Conservation (phyloP, 2,329 filamentous ascomycete genomes). For the Aspergillus sp. region DNA sequence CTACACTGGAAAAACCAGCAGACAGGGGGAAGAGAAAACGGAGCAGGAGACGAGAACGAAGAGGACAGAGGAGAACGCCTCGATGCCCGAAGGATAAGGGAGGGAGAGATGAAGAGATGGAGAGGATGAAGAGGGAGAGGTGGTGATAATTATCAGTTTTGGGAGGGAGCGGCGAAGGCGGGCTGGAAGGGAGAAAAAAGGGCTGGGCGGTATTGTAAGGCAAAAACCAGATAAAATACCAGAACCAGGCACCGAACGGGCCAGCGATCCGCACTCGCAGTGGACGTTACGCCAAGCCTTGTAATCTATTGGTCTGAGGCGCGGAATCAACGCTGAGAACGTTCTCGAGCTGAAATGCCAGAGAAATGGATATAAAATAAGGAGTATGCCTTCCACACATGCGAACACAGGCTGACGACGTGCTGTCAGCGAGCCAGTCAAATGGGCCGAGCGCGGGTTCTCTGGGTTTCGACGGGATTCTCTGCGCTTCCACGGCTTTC, state of each 20-base stretch:
- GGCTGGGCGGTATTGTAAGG: conserved; percentile 3
- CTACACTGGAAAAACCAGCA: not conserved
- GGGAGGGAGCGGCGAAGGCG: conserved; percentile 6
- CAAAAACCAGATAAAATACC: conserved; percentile 1
- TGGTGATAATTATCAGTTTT: conserved; percentile 2
- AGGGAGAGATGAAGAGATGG: conserved; percentile 6
- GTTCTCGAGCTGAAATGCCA: no score
- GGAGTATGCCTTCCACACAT: no score
- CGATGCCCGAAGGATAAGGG: not conserved
- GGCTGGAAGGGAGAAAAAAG: conserved; percentile 1
- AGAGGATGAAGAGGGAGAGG: conserved; percentile 6
- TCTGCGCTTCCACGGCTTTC: conserved; percentile 14
- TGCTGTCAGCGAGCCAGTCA: no score
- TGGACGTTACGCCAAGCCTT: conserved; percentile 7
- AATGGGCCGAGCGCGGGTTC: conserved; percentile 23
- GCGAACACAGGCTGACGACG: no score
- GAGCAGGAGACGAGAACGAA: conserved; percentile 5
- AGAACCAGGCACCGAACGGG: conserved; percentile 4
- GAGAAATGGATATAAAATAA: no score
- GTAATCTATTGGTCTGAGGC: no score
- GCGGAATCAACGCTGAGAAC: no score
- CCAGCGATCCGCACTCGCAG: not conserved
- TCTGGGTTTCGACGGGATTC: conserved; percentile 23
- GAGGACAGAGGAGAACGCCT: conserved; percentile 2
- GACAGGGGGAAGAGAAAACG: not conserved